These are phyloP conservation scores for Letharia lupina DNA, from an alignment of 495 filamentous ascomycete species.

Conservation along the genomic window DNA sequence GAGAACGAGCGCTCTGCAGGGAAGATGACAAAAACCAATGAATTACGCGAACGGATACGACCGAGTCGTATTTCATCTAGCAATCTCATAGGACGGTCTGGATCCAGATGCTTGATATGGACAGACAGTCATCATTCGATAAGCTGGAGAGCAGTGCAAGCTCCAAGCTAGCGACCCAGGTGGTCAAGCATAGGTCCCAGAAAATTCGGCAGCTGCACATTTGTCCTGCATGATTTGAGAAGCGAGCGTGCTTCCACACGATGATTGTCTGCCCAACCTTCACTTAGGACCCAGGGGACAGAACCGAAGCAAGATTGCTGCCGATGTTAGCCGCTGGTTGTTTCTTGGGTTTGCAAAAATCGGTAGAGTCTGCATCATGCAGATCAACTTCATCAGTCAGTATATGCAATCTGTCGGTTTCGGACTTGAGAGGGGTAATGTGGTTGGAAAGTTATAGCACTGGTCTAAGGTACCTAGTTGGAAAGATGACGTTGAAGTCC, in stretches of 20 bases:
- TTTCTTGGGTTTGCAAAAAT: neutral
- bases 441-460: neutral
- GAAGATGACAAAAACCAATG: neutral
- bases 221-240: neutral
- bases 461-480: neutral
- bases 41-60: neutral
- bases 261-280: neutral
- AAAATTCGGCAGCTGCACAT: neutral
- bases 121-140: constrained; percentile 1
- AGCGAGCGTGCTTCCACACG: neutral
- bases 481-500: neutral
- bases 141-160: constrained; percentile 1
- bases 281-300: neutral
- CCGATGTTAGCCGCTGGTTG: neutral
- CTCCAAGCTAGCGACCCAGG: constrained; percentile 6
- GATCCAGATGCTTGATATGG: constrained; percentile 12
- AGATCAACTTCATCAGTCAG: neutral
- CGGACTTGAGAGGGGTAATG: neutral
- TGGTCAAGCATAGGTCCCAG: constrained; percentile 4
- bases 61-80: neutral
- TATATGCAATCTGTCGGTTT: neutral
- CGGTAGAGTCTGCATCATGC: neutral
- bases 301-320: neutral
- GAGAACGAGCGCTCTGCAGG: neutral
- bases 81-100: neutral